Evolutionary conservation across 768 basidiomycete species (phyloP).

Genomic region (Boletus sp.): DNA sequence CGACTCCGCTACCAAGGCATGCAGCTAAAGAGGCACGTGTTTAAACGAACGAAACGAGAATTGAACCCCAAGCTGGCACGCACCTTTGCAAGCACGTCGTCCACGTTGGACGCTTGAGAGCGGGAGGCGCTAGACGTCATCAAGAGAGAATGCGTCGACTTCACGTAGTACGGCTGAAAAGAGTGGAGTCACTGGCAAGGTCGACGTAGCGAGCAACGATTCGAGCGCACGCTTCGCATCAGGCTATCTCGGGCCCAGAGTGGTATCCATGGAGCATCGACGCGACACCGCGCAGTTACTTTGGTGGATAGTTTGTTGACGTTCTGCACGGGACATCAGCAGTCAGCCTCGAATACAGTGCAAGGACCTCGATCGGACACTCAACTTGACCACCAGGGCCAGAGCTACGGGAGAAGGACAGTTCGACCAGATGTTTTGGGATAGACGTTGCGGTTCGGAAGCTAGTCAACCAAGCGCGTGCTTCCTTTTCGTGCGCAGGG

Average conservation of each 20-base stretch:
- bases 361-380: slow-evolving; percentile 1
- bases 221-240: slow-evolving; percentile 44
- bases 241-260: slow-evolving; percentile 55
- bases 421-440: slow-evolving; percentile 52
- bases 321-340: slow-evolving; percentile 47
- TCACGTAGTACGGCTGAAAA: slow-evolving; percentile 58
- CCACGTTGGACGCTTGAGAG: slow-evolving; percentile 76
- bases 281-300: slow-evolving; percentile 58
- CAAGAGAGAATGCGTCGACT: slow-evolving; percentile 66
- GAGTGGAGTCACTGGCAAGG: background rate
- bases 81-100: slow-evolving; percentile 71
- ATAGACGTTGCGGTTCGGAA: slow-evolving; percentile 45
- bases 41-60: background rate
- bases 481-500: slow-evolving; percentile 44
- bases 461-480: slow-evolving; percentile 51
- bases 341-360: background rate
- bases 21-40: slow-evolving; percentile 20
- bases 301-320: slow-evolving; percentile 92
- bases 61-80: background rate
- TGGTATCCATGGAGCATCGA: slow-evolving; percentile 68
- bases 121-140: slow-evolving; percentile 68
- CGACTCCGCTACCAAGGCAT: slow-evolving; percentile 22
- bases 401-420: slow-evolving; percentile 75
- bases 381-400: slow-evolving; percentile 82
- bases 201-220: background rate